phyloP scores from a whole-genome alignment of 2,329 filamentous ascomycete genomes.

The Talaromyces sp. region DNA sequence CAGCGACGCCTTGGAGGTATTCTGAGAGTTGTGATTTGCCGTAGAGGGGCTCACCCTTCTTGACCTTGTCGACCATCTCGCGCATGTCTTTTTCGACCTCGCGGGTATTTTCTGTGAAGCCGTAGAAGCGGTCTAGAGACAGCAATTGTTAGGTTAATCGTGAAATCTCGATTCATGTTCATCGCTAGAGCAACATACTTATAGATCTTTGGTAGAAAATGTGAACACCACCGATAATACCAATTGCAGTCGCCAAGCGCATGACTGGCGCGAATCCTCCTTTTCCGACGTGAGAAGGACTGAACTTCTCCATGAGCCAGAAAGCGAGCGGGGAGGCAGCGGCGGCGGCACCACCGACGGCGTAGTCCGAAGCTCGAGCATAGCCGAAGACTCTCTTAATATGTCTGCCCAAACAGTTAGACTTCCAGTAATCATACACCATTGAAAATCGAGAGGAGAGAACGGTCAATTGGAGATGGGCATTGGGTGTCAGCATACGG shows the following conservation, averaged over 20 bases:
- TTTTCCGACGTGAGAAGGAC: constrained; percentile 78
- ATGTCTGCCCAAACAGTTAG: constrained; percentile 61
- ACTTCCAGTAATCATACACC: background rate
- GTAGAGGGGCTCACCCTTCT: constrained; percentile 85
- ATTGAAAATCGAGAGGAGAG: background rate
- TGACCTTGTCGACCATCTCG: constrained; percentile 97
- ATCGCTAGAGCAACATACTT: constrained; percentile 56
- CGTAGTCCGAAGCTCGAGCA: constrained; percentile 80
- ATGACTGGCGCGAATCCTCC: constrained; percentile 79
- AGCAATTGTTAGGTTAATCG: background rate
- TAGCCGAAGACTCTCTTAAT: constrained; percentile 86
- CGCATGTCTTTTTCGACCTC: constrained; percentile 95
- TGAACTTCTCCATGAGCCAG: constrained; percentile 74
- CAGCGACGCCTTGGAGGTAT: constrained; percentile 90
- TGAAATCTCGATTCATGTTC: background rate
- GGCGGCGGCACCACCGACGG: constrained; percentile 63
- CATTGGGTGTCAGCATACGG: constrained; percentile 61
- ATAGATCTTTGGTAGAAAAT: constrained; percentile 79
- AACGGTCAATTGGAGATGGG: background rate
- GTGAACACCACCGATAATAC: constrained; percentile 73
- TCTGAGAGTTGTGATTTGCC: constrained; percentile 73
- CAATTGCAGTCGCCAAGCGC: constrained; percentile 71
- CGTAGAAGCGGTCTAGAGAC: constrained; percentile 81
- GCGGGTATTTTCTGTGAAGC: constrained; percentile 84
- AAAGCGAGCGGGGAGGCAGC: constrained; percentile 71